Conservation (phyloP, 2,329 filamentous ascomycete genomes). For the Xylariales sp. region DNA sequence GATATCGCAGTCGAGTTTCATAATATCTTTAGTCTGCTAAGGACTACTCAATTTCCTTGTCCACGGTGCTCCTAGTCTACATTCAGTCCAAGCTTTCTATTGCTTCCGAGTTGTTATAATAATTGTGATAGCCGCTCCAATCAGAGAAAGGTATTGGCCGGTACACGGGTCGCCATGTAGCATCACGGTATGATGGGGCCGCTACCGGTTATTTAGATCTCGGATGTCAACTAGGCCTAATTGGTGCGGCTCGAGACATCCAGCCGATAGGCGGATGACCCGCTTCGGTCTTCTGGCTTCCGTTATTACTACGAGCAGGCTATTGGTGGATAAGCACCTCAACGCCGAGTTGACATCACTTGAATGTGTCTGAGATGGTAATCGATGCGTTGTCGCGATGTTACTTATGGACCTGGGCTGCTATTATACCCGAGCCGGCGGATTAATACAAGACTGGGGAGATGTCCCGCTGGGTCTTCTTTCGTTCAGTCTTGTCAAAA, state of each 20-base stretch:
- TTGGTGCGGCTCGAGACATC: conserved; percentile 18
- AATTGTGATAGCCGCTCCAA: too few species aligned
- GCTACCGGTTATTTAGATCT: neutral
- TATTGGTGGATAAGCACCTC: neutral
- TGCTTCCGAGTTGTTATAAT: too few species aligned
- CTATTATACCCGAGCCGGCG: neutral
- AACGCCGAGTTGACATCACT: neutral
- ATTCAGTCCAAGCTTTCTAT: too few species aligned
- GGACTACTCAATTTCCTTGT: too few species aligned
- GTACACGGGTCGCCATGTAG: neutral
- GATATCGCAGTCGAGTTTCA: too few species aligned
- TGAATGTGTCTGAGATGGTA: neutral
- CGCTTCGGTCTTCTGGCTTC: neutral
- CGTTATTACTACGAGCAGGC: too few species aligned
- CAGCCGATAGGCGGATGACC: neutral
- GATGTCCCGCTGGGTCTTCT: neutral
- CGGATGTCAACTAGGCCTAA: neutral
- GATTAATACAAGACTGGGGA: neutral
- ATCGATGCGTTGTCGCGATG: neutral
- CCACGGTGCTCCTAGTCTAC: too few species aligned
- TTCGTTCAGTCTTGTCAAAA: neutral
- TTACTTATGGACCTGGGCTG: neutral
- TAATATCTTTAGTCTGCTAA: too few species aligned
- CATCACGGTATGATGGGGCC: neutral
- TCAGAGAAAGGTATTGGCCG: too few species aligned